Evolutionary conservation across 2,329 filamentous ascomycete genomes (phyloP), one percentile per base, ranked within the genome.

Genomic region (Microdochium bolleyi): DNA sequence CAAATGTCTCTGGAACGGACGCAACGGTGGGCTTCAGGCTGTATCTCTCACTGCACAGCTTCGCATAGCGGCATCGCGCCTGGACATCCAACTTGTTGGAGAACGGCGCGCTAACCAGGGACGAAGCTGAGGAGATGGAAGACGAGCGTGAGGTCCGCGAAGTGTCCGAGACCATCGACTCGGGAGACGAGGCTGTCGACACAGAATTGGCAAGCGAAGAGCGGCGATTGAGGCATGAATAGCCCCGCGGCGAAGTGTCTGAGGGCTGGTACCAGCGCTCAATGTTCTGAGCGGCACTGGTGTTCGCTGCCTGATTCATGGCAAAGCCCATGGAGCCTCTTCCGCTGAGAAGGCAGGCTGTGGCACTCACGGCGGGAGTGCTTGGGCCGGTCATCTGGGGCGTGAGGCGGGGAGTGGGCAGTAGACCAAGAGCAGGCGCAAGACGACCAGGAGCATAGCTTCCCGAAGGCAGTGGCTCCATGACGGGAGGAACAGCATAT

Each of bases 91-190:
- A 67, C 70, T 78, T 46, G 21, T 21, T 78, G 72, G 72, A 69
- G 67, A 72, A 73, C 69, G 76, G 81, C 80, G 80, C 81, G 75
- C 75, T 79, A 67, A 70, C 76, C 70, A 80, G 69, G 54, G 79
- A 82, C 59, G 80, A 83, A 61, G 79, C 75, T 62, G 81, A 83
- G 53, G 81, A 84, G 68, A 83, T 80, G 19, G 82, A 85, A 64
- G 82, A 84, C 51, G 80, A 83, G 65, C 81, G 80, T 58, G 82
- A 85, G 57, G 80, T 75, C 56, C 76, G 76, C 54, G 78, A 84
- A 53, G 74, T 72, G 63, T 85, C 83, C 54, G 83, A 85, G 48
- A 85, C 69, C 82, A 85, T 85, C 52, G 83, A 85, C 63, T 85
- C 82, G 56, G 83, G 83, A 25, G 83, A 85, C 54, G 83, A 85